Percentiles rank a stretch among this genome's conserved stretches.
Conservation (phyloP, 139 green algal species). For the Chloropicon primus region DNA sequence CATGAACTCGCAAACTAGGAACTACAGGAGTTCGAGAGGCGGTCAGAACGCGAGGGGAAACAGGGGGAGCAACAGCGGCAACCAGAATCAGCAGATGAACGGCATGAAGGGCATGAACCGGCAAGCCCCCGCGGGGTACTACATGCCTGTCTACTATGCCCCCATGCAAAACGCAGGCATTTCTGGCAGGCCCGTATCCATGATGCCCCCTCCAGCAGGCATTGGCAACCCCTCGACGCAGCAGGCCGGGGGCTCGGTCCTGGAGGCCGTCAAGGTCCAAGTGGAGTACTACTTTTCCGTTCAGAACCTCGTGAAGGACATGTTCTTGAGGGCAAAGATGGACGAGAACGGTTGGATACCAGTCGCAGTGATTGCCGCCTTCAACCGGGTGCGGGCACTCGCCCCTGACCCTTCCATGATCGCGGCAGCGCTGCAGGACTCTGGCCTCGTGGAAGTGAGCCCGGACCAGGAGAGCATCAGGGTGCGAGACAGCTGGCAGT, state of each 20-base stretch:
- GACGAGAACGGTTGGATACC: slow-evolving; percentile 79
- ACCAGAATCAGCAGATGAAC: neutral
- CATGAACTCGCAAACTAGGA: no score
- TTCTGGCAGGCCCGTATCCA: neutral
- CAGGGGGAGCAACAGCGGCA: no score
- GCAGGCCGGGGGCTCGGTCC: neutral
- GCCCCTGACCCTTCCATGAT: slow-evolving; percentile 69
- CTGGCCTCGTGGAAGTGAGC: slow-evolving; percentile 26
- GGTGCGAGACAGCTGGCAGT: neutral
- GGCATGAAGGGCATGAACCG: neutral
- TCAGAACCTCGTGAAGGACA: slow-evolving; percentile 85
- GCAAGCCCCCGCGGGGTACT: neutral
- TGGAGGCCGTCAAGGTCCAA: slow-evolving; percentile 1
- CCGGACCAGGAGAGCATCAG: neutral
- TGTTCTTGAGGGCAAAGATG: slow-evolving; percentile 93
- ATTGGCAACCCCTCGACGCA: neutral
- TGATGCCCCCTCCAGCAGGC: neutral
- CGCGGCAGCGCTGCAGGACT: slow-evolving; percentile 39
- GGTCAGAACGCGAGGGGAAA: no score
- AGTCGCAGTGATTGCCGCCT: slow-evolving; percentile 61
- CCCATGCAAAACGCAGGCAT: no score
- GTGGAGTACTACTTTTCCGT: slow-evolving; percentile 27
- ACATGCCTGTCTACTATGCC: neutral
- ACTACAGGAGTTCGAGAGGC: no score
- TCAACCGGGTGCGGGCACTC: slow-evolving; percentile 88